Evolutionary conservation across 805 yeast genomes (phyloP).

Genomic region (Wickerhamomyces silvicola): DNA sequence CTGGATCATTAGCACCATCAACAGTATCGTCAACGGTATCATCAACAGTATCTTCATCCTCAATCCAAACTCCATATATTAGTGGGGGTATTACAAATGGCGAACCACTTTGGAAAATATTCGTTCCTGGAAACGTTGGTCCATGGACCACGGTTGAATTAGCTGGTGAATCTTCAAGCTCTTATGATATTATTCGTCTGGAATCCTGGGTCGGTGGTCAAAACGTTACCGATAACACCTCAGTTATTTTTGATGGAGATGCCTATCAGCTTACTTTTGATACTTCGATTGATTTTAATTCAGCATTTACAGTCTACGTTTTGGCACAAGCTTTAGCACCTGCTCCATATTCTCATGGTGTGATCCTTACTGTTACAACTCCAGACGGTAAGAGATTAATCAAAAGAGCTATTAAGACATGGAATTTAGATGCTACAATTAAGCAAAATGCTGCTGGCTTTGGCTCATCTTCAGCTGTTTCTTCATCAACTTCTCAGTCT

Average conservation of each 20-base stretch:
- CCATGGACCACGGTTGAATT: slow-evolving; percentile 54
- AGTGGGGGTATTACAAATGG: slow-evolving; percentile 26
- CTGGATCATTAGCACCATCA: too few species aligned
- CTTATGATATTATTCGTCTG: slow-evolving; percentile 22
- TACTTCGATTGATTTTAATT: background rate
- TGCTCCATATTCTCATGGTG: slow-evolving; percentile 40
- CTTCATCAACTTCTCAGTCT: background rate
- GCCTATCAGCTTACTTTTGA: too few species aligned
- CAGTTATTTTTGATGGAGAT: slow-evolving; percentile 28
- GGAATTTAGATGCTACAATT: background rate
- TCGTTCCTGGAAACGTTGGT: slow-evolving; percentile 38
- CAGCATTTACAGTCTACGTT: slow-evolving; percentile 27
- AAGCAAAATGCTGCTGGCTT: too few species aligned
- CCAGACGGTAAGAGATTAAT: slow-evolving; percentile 15
- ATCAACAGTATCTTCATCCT: too few species aligned
- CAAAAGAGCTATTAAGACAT: slow-evolving; percentile 1
- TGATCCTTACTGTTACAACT: background rate
- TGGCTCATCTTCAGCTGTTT: background rate
- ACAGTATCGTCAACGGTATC: too few species aligned
- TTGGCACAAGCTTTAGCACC: slow-evolving; percentile 56
- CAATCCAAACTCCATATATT: slow-evolving; percentile 22
- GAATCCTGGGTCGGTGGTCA: slow-evolving; percentile 36
- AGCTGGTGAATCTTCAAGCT: slow-evolving; percentile 44
- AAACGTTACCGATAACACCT: slow-evolving; percentile 30
- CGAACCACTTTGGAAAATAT: slow-evolving; percentile 42